Conservation (phyloP, 1,284 basidiomycete species). For the Naganishia albida region DNA sequence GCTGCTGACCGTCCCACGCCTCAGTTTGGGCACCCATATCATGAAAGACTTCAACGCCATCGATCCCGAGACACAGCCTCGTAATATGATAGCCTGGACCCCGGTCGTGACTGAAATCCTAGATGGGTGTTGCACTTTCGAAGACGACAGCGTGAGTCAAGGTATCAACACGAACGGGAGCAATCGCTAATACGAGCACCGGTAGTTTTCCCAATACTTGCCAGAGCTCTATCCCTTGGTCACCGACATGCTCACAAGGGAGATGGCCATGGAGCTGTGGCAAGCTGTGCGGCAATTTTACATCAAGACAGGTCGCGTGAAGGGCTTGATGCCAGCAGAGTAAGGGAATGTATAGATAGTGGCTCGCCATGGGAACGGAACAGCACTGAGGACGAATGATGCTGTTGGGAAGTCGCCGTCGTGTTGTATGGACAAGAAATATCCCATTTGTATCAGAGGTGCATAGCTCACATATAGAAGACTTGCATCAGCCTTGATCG, state of each 20-base stretch:
- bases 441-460: not conserved
- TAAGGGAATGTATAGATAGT: not conserved
- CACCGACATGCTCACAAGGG: conserved; percentile 75
- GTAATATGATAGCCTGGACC: conserved; percentile 97
- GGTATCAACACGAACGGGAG: not conserved
- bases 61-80: conserved; percentile 84
- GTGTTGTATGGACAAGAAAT: conserved; percentile 6
- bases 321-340: conserved; percentile 35
- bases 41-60: conserved; percentile 88
- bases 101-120: conserved; percentile 94
- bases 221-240: conserved; percentile 83
- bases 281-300: conserved; percentile 75
- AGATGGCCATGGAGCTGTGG: conserved; percentile 76
- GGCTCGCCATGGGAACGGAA: not conserved
- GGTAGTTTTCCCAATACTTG: conserved; percentile 77
- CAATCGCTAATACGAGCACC: not conserved
- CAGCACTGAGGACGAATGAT: not conserved
- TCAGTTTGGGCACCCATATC: conserved; percentile 79
- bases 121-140: conserved; percentile 83
- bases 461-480: no score
- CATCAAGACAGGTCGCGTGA: conserved; percentile 53
- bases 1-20: conserved; percentile 28
- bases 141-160: conserved; percentile 78
- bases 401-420: not conserved
- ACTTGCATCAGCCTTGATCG: no score